A percentile compares a stretch with the other conserved stretches of the same genome.
phyloP scores from a whole-genome alignment of 306 rosid species.

The Vigna mungo region DNA sequence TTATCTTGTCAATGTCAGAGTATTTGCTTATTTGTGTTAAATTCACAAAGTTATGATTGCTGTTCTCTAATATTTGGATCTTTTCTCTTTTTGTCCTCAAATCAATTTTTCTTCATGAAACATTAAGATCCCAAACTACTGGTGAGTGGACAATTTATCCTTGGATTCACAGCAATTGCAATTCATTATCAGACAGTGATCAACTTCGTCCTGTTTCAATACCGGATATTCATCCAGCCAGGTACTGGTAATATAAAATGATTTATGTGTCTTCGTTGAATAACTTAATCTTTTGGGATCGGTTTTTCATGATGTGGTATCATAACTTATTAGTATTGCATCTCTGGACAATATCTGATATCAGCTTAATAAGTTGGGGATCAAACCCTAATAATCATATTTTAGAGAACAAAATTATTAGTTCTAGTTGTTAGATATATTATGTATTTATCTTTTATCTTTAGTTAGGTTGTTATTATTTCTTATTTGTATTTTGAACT shows the following conservation, averaged over 20 bases:
- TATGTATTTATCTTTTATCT: no score
- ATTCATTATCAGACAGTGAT: conserved; percentile 83
- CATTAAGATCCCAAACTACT: conserved; percentile 59
- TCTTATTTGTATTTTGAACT: no score
- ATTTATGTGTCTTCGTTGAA: background rate
- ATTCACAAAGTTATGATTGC: conserved; percentile 15
- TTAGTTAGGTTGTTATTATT: no score
- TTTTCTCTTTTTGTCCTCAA: conserved; percentile 13
- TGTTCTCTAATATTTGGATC: conserved; percentile 23
- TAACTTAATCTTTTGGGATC: background rate
- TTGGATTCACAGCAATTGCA: conserved; percentile 93
- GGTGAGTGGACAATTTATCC: conserved; percentile 96
- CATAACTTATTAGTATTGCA: background rate
- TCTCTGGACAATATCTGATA: no score
- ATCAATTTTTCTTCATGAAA: conserved; percentile 50
- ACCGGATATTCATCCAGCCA: conserved; percentile 98
- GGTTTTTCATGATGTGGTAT: background rate
- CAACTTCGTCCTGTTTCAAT: conserved; percentile 86
- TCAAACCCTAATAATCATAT: no score
- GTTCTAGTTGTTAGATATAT: no score
- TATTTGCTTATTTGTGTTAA: conserved; percentile 14
- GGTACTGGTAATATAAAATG: conserved; percentile 50
- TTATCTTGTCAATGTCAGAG: conserved; percentile 33
- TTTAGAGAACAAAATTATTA: no score
- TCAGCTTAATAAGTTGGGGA: no score